Evolutionary conservation across 208 protist species (phyloP).

Genomic region (Plasmodiophora brassicae): DNA sequence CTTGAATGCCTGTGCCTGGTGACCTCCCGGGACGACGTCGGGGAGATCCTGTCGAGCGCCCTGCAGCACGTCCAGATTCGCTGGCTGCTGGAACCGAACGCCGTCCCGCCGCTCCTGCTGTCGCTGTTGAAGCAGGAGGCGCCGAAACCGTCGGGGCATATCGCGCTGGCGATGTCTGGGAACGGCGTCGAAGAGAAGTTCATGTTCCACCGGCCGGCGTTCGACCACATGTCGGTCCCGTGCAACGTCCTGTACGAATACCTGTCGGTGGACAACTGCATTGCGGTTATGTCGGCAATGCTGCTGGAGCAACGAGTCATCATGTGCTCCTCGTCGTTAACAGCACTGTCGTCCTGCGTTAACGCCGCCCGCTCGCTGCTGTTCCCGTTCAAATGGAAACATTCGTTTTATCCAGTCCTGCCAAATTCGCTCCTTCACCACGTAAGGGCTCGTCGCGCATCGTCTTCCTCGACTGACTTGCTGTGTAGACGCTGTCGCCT

Average conservation of each 20-base stretch:
- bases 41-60: background rate
- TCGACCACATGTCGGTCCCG: constrained; percentile 2
- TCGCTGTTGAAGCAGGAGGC: background rate
- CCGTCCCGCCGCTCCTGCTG: background rate
- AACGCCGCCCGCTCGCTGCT: background rate
- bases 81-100: background rate
- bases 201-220: background rate
- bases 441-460: background rate
- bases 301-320: background rate
- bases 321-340: background rate
- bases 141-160: background rate
- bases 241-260: background rate
- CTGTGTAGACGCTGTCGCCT: background rate
- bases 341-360: background rate
- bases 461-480: no score
- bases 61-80: constrained; percentile 1
- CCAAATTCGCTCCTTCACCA: background rate
- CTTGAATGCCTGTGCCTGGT: constrained; percentile 12
- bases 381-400: background rate
- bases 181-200: background rate
- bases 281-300: background rate
- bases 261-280: background rate
- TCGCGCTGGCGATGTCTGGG: background rate
- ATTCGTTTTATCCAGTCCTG: background rate
- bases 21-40: background rate